Percentiles rank a stretch among this genome's conserved stretches.
These are phyloP conservation scores for Sugiyamaella paludigena DNA, from an alignment of 1,139 yeast species.

Conservation along the genomic window DNA sequence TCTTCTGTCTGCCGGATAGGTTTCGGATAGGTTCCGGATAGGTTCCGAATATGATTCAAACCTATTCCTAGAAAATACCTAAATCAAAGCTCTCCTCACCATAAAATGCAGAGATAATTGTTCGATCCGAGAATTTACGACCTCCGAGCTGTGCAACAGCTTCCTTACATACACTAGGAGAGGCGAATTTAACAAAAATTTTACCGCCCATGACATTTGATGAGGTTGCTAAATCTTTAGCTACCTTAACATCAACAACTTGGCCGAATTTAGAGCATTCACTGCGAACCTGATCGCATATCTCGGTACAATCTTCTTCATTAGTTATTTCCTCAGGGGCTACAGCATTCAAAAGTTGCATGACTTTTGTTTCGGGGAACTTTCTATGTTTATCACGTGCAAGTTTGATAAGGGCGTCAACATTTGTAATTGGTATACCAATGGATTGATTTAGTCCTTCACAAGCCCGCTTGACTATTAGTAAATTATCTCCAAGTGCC, in stretches of 20 bases:
- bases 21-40: too few relatives aligned
- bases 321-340: slow-evolving; percentile 62
- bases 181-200: slow-evolving; percentile 63
- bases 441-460: slow-evolving; percentile 34
- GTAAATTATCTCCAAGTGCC: slow-evolving; percentile 34
- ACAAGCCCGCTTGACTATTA: slow-evolving; percentile 39
- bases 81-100: slow-evolving; percentile 52
- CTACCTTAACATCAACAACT: slow-evolving; percentile 58
- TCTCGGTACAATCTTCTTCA: slow-evolving; percentile 48
- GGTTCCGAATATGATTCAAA: too few relatives aligned
- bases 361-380: slow-evolving; percentile 44
- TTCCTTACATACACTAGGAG: slow-evolving; percentile 49
- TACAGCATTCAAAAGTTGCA: slow-evolving; percentile 65
- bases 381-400: slow-evolving; percentile 14
- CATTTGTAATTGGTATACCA: slow-evolving; percentile 26
- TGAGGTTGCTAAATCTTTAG: slow-evolving; percentile 42
- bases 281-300: slow-evolving; percentile 50
- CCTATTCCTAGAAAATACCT: slow-evolving; percentile 34
- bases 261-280: slow-evolving; percentile 56
- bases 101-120: slow-evolving; percentile 63
- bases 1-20: too few relatives aligned
- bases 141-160: slow-evolving; percentile 71
- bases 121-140: slow-evolving; percentile 63
- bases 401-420: slow-evolving; percentile 27
- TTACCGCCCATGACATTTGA: slow-evolving; percentile 61